phyloP scores from a whole-genome alignment of 257 asterid species.

The Solanum microdontum region DNA sequence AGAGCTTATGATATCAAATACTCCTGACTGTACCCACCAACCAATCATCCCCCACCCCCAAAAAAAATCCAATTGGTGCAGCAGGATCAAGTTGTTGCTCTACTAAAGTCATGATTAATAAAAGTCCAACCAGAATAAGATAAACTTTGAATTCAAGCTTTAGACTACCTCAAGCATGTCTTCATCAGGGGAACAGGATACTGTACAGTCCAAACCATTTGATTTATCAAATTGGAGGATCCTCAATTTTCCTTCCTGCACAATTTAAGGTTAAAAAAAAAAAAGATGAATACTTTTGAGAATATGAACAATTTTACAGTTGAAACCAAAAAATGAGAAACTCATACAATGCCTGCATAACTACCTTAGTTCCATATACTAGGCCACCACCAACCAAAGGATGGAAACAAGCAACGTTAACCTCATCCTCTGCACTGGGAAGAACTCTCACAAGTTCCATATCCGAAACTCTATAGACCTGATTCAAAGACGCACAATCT shows the following conservation, averaged over 20 bases:
- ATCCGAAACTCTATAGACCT: conserved; percentile 85
- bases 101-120: background rate
- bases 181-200: conserved; percentile 39
- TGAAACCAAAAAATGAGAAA: background rate
- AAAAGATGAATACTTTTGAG: background rate
- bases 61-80: background rate
- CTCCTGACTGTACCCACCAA: background rate
- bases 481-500: conserved; percentile 7
- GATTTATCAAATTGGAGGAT: conserved; percentile 61
- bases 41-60: background rate
- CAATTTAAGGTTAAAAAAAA: background rate
- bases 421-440: conserved; percentile 98
- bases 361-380: conserved; percentile 94
- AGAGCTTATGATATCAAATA: background rate
- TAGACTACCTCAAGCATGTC: conserved; percentile 64
- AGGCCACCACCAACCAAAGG: conserved; percentile 95
- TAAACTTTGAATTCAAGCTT: background rate
- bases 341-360: background rate
- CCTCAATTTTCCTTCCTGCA: conserved; percentile 95
- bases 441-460: conserved; percentile 97
- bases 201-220: conserved; percentile 33
- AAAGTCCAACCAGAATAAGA: background rate
- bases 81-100: background rate
- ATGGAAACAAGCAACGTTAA: conserved; percentile 95
- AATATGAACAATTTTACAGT: background rate